Conservation (phyloP, 2,329 filamentous ascomycete genomes). For the Ophiostoma populinum region DNA sequence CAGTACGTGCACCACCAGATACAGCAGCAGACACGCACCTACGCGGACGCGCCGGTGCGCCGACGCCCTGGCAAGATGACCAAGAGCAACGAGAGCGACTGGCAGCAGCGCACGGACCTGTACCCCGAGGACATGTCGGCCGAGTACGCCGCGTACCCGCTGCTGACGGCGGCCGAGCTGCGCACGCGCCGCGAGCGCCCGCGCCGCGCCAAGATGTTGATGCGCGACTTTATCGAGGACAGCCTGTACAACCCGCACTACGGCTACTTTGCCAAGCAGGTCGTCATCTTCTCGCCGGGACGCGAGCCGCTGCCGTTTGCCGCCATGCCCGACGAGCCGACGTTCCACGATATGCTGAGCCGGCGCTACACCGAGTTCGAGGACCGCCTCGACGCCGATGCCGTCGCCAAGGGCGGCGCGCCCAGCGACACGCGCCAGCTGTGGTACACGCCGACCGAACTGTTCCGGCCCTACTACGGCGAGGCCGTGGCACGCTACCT, state of each 20-base stretch:
- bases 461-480: slow-evolving; percentile 92
- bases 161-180: slow-evolving; percentile 69
- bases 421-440: slow-evolving; percentile 64
- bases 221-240: slow-evolving; percentile 95
- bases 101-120: slow-evolving; percentile 69
- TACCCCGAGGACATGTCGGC: slow-evolving; percentile 61
- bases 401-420: slow-evolving; percentile 36
- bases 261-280: slow-evolving; percentile 92
- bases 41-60: slow-evolving; percentile 7
- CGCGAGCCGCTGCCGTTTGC: slow-evolving; percentile 83
- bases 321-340: slow-evolving; percentile 61
- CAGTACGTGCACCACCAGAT: slow-evolving; percentile 14
- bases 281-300: slow-evolving; percentile 86
- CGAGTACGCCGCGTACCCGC: slow-evolving; percentile 68
- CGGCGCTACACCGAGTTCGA: slow-evolving; percentile 80
- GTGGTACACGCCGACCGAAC: slow-evolving; percentile 96
- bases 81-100: slow-evolving; percentile 45
- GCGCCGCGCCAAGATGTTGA: slow-evolving; percentile 83
- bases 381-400: slow-evolving; percentile 59
- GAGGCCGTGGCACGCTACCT: slow-evolving; percentile 95
- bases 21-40: slow-evolving; percentile 11
- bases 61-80: slow-evolving; percentile 9
- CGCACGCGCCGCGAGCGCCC: slow-evolving; percentile 59
- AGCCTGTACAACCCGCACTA: slow-evolving; percentile 89
- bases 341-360: slow-evolving; percentile 63